Evolutionary conservation across 2,329 filamentous ascomycete genomes (phyloP), one percentile per base, ranked within the genome.

Genomic region (Fusarium austroafricanum): DNA sequence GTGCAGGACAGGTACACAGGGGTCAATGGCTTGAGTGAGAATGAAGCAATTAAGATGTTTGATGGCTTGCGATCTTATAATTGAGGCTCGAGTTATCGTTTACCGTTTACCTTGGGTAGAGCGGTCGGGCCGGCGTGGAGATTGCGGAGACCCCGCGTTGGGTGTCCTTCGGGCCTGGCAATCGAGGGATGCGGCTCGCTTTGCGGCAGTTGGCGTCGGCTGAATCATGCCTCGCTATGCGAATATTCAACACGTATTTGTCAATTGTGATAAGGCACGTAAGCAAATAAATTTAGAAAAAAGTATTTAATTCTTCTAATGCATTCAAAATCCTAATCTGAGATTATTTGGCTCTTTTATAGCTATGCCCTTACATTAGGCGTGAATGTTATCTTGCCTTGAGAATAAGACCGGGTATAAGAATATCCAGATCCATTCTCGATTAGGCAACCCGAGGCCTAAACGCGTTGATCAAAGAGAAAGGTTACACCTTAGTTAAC

Each of bases 61-160:
- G 31, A 33, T 33, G 31, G 31, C 5, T 35, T 15, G 15, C n/a
- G 23, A 18, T 52, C 61, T 67, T 63, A 59, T 67, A 70, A 26
- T 46, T 23, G 56, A 69, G 66, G 49, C 62, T 67, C 40, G 57
- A 38, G 4, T 21, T 65, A 26, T 40, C 52, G 23, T 55, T 55
- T 51, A 55, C 20, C 20, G 43, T 39, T 20, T 42, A 59, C 59
- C 61, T 64, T 59, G 61, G 51, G 44, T 68, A 45, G 20, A 43
- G 37, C 52, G 33, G 59, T 57, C 61, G 65, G 47, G 29, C 59
- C 58, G 65, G 40, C 66, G 39, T 64, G 62, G 62, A 60, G 23
- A 68, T 45, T 69, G 67, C 67, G 67, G 67, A 69, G 67, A 69
- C 67, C 67, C 67, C 67, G 62, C 67, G 54, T 18, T 33, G 46